Conservation (phyloP, 2,329 filamentous ascomycete genomes). For the Aspergillus thermomutatus region DNA sequence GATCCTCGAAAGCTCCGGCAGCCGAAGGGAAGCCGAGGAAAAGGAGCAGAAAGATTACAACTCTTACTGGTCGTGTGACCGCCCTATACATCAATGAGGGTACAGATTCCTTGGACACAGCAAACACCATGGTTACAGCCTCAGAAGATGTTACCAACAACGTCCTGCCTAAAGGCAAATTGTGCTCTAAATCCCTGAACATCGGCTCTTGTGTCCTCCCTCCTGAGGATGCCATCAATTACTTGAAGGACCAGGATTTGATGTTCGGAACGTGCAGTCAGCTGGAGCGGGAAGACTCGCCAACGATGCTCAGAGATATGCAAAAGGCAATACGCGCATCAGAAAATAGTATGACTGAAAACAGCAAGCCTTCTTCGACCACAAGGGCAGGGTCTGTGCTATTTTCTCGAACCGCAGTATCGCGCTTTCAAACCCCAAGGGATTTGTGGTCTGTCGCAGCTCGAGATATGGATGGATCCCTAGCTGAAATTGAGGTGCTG, state of each 20-base stretch:
- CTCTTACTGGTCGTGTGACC: slow-evolving; percentile 74
- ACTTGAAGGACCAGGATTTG: slow-evolving; percentile 68
- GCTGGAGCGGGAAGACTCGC: slow-evolving; percentile 69
- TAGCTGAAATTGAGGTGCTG: slow-evolving; percentile 62
- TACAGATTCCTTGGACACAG: slow-evolving; percentile 12
- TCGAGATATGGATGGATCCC: slow-evolving; percentile 61
- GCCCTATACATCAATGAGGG: slow-evolving; percentile 59
- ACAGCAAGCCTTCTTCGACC: neutral
- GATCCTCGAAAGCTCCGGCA: slow-evolving; percentile 10
- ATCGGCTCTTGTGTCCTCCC: slow-evolving; percentile 62
- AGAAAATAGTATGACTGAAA: slow-evolving; percentile 18
- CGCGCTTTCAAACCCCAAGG: slow-evolving; percentile 27
- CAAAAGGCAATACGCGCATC: slow-evolving; percentile 31
- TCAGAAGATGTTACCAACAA: neutral
- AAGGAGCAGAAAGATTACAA: slow-evolving; percentile 67
- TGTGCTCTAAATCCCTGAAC: slow-evolving; percentile 22
- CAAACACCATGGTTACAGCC: slow-evolving; percentile 4
- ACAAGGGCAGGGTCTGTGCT: neutral
- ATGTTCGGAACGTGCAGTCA: slow-evolving; percentile 87
- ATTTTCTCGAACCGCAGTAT: slow-evolving; percentile 13
- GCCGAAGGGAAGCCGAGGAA: slow-evolving; percentile 41
- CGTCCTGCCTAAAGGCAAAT: slow-evolving; percentile 8
- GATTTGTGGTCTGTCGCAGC: slow-evolving; percentile 70
- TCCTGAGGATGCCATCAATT: slow-evolving; percentile 63
- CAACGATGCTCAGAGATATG: slow-evolving; percentile 47